phyloP scores from a whole-genome alignment of 306 rosid genomes.

The Oxytropis ochrocephala region DNA sequence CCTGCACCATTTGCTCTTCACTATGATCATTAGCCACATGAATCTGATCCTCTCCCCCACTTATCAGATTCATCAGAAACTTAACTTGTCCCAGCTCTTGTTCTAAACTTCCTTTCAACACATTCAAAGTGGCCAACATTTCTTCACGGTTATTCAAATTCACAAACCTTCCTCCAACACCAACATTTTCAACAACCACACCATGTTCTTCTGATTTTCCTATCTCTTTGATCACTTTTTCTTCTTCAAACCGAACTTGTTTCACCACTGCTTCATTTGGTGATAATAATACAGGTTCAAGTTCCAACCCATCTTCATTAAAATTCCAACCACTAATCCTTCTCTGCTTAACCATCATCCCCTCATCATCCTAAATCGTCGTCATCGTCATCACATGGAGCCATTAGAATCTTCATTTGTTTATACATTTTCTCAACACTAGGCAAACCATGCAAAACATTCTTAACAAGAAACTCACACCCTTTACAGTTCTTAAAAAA shows the following conservation, averaged over 20 bases:
- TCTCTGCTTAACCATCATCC: slow-evolving; percentile 16
- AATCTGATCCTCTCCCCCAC: slow-evolving; percentile 27
- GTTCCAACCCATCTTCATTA: slow-evolving; percentile 53
- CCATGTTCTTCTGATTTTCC: not conserved
- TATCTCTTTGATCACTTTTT: slow-evolving; percentile 12
- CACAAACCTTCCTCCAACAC: not conserved
- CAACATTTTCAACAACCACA: not conserved
- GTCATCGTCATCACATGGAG: not conserved
- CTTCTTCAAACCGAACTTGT: slow-evolving; percentile 27
- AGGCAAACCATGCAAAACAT: slow-evolving; percentile 41
- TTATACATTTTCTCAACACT: slow-evolving; percentile 52
- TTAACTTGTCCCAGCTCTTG: slow-evolving; percentile 27
- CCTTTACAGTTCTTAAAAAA: slow-evolving; percentile 50
- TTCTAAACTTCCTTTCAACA: slow-evolving; percentile 36
- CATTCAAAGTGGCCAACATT: slow-evolving; percentile 19
- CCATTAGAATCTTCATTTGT: slow-evolving; percentile 9
- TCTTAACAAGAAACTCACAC: slow-evolving; percentile 36
- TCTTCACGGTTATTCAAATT: not conserved
- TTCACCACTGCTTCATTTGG: slow-evolving; percentile 20
- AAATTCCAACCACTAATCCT: slow-evolving; percentile 69
- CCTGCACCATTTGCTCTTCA: not conserved
- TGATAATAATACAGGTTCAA: slow-evolving; percentile 41
- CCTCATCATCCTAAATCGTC: not conserved
- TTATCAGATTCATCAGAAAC: slow-evolving; percentile 15
- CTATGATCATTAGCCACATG: slow-evolving; percentile 11